Evolutionary conservation across 352 stramenopile species (phyloP), one percentile per base, ranked within the genome.

Genomic region (Peronospora farinosa): DNA sequence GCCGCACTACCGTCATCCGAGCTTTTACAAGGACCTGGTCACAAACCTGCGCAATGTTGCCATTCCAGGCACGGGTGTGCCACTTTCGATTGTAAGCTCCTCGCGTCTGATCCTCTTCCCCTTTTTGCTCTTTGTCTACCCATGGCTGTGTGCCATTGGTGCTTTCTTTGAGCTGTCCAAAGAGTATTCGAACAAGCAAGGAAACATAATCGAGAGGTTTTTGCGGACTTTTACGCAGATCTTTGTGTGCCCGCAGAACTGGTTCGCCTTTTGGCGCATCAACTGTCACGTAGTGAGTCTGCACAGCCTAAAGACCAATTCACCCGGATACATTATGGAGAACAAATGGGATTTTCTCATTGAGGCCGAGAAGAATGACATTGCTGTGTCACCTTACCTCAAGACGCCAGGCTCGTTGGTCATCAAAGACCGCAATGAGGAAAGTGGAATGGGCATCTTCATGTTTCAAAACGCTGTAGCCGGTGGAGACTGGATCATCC

Each of bases 281-380:
- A 99, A 99, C 69, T 97, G 83, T 65, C 82, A 93, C 59, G 75
- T 98, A 39, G 91, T 96, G 47, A 96, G 89, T 57, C 78, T 96
- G 52, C 95, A 98, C 79, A 87, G 90, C 40, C 76, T 96, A 33
- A 82, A 98, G 53, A 97, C 88, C 32, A 74, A 95, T 60, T 95
- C 88, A 12, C 60, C 74, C 1, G 91, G 86, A 40, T 98, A 98
- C 69, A 57, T 82, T 42, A 97, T 97, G 88, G 95, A 98, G 71
- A 97, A 98, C 76, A 99, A 98, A 74, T 98, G 95, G 95, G 97
- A 96, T 47, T 99, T 98, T 63, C 66, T 99, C 2, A 64, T 96
- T 28, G 78, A 97, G 55, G 83, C 88, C n/a, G 73, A 90, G 30
- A 90, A 95, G 56, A 60, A 84, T 32, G 78, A 72, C 33, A 95